These are phyloP conservation scores for Claviceps capensis DNA, from an alignment of 2,329 filamentous ascomycete genomes.

Conservation along the genomic window DNA sequence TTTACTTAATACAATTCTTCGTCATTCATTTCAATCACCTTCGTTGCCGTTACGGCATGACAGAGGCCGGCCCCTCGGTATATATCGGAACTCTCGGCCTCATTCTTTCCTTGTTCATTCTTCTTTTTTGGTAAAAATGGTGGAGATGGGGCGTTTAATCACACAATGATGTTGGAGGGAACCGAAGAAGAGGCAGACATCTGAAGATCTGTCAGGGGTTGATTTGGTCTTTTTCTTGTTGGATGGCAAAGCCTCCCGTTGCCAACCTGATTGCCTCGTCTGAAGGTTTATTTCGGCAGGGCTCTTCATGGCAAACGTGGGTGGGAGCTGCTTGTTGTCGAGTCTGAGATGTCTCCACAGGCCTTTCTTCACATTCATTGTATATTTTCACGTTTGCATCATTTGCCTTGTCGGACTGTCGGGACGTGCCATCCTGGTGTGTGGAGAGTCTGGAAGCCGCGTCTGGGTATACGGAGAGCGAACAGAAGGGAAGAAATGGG, in stretches of 20 bases:
- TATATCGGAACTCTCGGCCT: constrained; percentile 1
- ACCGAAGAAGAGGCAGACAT: neutral
- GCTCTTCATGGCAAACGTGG: neutral
- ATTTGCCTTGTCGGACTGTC: neutral
- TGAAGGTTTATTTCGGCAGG: neutral
- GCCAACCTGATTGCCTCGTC: neutral
- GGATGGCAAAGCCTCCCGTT: no score
- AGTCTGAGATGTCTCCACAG: neutral
- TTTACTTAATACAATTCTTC: constrained; percentile 23
- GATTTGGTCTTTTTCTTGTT: neutral
- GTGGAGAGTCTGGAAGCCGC: neutral
- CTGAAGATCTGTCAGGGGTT: no score
- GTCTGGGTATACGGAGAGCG: neutral
- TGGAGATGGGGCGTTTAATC: neutral
- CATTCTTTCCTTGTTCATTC: neutral
- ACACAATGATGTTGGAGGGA: neutral
- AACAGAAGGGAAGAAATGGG: neutral
- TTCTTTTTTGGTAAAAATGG: neutral
- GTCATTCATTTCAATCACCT: constrained; percentile 23
- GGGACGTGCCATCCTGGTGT: neutral
- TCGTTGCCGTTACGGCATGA: constrained; percentile 18
- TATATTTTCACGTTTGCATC: neutral
- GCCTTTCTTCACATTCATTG: constrained; percentile 2
- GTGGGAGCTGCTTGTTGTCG: neutral
- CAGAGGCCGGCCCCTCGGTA: constrained; percentile 6